A percentile compares a stretch with the other conserved stretches of the same genome.
Conservation (phyloP, 495 filamentous ascomycete species). For the Penicillium egyptiacum region DNA sequence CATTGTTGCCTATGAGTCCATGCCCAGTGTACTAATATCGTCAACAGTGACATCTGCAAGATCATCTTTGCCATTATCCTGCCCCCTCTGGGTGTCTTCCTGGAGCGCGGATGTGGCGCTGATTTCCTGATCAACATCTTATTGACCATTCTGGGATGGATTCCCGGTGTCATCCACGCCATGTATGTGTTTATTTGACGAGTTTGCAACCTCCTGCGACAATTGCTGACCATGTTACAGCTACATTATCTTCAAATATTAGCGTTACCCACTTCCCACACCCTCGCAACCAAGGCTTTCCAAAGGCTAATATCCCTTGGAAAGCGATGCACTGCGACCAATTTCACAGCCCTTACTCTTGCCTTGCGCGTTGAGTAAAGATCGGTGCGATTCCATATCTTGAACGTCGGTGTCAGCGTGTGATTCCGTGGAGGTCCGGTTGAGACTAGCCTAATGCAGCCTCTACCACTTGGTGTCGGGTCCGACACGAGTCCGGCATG, state of each 20-base stretch:
- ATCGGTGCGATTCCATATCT: slow-evolving; percentile 13
- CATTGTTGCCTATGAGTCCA: not conserved
- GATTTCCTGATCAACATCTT: slow-evolving; percentile 87
- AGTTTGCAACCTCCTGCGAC: not conserved
- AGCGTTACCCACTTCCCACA: slow-evolving; percentile 20
- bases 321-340: slow-evolving; percentile 8
- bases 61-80: slow-evolving; percentile 86
- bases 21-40: slow-evolving; percentile 2
- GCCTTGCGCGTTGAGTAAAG: not conserved
- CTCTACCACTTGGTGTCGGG: slow-evolving; percentile 31
- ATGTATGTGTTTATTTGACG: slow-evolving; percentile 50
- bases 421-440: slow-evolving; percentile 39
- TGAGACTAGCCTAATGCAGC: slow-evolving; percentile 33
- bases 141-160: slow-evolving; percentile 78
- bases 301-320: not conserved
- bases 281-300: slow-evolving; percentile 4
- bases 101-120: slow-evolving; percentile 79
- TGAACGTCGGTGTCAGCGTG: slow-evolving; percentile 22
- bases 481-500: slow-evolving; percentile 15
- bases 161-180: slow-evolving; percentile 74
- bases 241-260: slow-evolving; percentile 61
- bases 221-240: slow-evolving; percentile 25
- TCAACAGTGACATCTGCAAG: slow-evolving; percentile 80
- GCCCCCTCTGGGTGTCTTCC: slow-evolving; percentile 88
- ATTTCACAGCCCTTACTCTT: not conserved